phyloP scores from a whole-genome alignment of 805 yeast genomes.

The Yamadazyma ubonensis region DNA sequence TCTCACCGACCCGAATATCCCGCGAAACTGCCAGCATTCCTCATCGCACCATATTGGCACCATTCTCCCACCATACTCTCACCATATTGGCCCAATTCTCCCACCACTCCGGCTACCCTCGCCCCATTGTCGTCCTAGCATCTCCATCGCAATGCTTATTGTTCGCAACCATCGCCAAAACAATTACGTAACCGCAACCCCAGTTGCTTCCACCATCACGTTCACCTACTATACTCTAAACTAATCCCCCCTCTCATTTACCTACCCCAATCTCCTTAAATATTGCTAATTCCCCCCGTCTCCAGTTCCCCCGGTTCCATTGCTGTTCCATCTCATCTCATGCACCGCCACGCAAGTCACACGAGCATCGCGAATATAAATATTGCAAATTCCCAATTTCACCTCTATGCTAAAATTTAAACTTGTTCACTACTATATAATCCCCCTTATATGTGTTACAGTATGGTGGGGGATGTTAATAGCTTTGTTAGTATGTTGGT shows the following conservation, averaged over 20 bases:
- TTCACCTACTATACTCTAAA: neutral
- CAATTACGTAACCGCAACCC: neutral
- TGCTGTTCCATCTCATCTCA: neutral
- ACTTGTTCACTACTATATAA: constrained; percentile 48
- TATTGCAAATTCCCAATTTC: neutral
- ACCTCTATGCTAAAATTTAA: constrained; percentile 27
- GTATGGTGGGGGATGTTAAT: constrained; percentile 93
- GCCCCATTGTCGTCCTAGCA: no score
- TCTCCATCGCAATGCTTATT: no score
- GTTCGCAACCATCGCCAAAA: neutral
- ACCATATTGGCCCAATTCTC: no score
- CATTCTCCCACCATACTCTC: no score
- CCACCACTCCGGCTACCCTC: no score
- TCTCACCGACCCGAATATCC: no score
- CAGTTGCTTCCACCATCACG: no score
- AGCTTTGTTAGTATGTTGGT: constrained; percentile 77
- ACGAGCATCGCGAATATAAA: neutral
- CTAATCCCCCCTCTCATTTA: neutral
- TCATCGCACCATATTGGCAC: no score
- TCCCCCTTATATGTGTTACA: constrained; percentile 65
- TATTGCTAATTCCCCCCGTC: no score
- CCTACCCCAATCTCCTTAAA: no score
- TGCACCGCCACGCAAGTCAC: constrained; percentile 1
- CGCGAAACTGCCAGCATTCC: no score
- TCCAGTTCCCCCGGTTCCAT: no score